Base-by-base conservation (phyloP, 2,329 filamentous ascomycete genomes). In the Calonectria montana region DNA sequence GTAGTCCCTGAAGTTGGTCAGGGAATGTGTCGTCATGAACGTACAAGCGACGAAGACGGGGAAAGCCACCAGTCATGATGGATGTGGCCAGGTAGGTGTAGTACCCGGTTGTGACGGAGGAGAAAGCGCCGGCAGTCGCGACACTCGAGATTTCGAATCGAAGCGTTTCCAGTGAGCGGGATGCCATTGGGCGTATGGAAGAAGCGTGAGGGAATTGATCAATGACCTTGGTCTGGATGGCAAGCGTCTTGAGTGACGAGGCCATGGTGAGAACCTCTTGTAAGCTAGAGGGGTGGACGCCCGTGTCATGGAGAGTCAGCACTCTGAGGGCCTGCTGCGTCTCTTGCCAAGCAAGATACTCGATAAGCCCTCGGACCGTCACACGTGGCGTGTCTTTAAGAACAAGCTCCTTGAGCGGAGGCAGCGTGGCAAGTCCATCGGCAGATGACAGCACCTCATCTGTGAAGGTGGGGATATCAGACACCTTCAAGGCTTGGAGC, bases 31-130 rank as follows among this genome's bases (percentile, higher is more conserved):
- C 90, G 78, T 98, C 95, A 63, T 94, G 93, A 21, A 98, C 96
- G 81, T 97, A 98, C 9, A 98, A 89, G 25, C 92, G 90, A 41
- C 88, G 88, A 10, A 98, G 88, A 41, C 89, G 90, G 1, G 95
- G 95, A 9, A 98, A 88, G 9, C 91, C 90, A 73, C 93, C 93
- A 18, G 91, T 89, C 72, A 97, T 90, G 37, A 98, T 90, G 0
- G 94, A 97, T n/a, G 90, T 90, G 29, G 94, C 92, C 23, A 98
- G 90, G 83, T 98, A 98, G 72, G 91, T 90, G 83, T 98, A 97
- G 85, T 98, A 97, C 21, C 88, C 89, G 12, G 86, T 83, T 0
- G 88, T 88, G 27, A 88, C 85, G 72, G 83, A 87, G 10, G 87
- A 84, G 72, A 91, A 93, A 13, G 91, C 87, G 25, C 91, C 90